Evolutionary conservation across 1,284 basidiomycete species (phyloP).

Genomic region (Ganoderma boninense): DNA sequence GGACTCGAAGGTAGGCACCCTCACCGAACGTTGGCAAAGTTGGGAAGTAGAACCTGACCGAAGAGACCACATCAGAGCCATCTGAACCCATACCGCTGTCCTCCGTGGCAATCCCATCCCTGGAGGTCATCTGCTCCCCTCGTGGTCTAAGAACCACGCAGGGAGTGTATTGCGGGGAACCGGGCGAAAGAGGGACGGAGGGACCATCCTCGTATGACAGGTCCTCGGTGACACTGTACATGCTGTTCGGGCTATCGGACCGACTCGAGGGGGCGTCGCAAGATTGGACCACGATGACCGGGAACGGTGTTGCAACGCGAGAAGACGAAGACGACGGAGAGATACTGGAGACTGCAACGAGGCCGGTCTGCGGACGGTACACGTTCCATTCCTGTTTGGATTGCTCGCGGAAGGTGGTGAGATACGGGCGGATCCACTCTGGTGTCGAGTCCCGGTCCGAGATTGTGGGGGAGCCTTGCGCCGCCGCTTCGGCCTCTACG

Average conservation of each 20-base stretch:
- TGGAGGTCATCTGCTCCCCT: not conserved
- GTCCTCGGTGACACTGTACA: slow-evolving; percentile 21
- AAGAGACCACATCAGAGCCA: not conserved
- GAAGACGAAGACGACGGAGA: slow-evolving; percentile 1
- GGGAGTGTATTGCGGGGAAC: not conserved
- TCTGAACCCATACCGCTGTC: not conserved
- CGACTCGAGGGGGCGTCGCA: not conserved
- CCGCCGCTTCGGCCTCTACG: not conserved
- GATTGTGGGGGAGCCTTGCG: no score
- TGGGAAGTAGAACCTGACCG: slow-evolving; percentile 26
- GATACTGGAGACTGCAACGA: slow-evolving; percentile 8
- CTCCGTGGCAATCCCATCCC: not conserved
- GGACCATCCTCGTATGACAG: not conserved
- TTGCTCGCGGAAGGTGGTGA: slow-evolving; percentile 22
- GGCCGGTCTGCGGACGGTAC: slow-evolving; percentile 6
- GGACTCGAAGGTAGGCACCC: slow-evolving; percentile 20
- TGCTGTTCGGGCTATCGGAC: slow-evolving; percentile 18
- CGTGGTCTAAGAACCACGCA: not conserved
- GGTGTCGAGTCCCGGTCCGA: slow-evolving; percentile 19
- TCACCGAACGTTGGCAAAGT: slow-evolving; percentile 15
- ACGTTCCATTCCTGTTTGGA: slow-evolving; percentile 25
- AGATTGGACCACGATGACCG: slow-evolving; percentile 25
- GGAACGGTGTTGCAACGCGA: slow-evolving; percentile 8
- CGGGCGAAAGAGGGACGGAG: not conserved
- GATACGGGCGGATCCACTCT: slow-evolving; percentile 27